phyloP scores from a whole-genome alignment of 192 early-diverging fungal genomes.

The Coemansia sp. region DNA sequence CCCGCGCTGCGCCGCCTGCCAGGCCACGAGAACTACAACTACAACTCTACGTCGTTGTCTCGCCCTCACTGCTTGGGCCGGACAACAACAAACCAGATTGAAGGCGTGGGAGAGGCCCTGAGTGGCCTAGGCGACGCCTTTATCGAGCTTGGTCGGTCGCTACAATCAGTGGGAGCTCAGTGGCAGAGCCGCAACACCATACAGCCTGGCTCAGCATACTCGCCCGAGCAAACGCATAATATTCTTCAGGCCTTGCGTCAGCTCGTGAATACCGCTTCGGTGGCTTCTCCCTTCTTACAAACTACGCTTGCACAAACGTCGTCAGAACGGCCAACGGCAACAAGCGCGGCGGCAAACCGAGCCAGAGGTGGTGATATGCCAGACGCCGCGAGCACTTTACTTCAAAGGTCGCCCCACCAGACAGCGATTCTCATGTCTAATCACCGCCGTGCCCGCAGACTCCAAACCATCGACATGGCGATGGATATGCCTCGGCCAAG shows the following conservation, averaged over 20 bases:
- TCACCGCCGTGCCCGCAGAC: constrained; percentile 1
- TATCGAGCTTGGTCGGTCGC: constrained; percentile 38
- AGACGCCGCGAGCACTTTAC: background rate
- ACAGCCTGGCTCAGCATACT: constrained; percentile 3
- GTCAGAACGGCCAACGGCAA: constrained; percentile 1
- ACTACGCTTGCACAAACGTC: constrained; percentile 9
- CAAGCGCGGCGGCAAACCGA: background rate
- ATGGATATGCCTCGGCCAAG: constrained; percentile 6
- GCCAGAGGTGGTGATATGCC: background rate
- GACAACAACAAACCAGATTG: constrained; percentile 19
- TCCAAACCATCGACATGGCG: background rate
- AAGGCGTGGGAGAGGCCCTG: constrained; percentile 21
- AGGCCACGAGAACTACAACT: constrained; percentile 23
- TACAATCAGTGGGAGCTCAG: constrained; percentile 31
- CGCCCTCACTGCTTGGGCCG: constrained; percentile 22
- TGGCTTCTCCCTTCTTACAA: constrained; percentile 34
- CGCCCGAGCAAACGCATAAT: constrained; percentile 18
- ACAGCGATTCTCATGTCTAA: background rate
- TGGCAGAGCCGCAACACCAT: constrained; percentile 20
- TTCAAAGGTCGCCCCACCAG: background rate
- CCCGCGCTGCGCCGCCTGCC: constrained; percentile 40
- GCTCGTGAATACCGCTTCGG: constrained; percentile 16
- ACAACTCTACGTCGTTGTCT: background rate
- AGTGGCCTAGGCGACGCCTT: constrained; percentile 40
- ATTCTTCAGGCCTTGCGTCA: constrained; percentile 18